A percentile compares a stretch with the other conserved stretches of the same genome.
phyloP scores from a whole-genome alignment of 441 rosid genomes.

The Aleurites moluccanus region DNA sequence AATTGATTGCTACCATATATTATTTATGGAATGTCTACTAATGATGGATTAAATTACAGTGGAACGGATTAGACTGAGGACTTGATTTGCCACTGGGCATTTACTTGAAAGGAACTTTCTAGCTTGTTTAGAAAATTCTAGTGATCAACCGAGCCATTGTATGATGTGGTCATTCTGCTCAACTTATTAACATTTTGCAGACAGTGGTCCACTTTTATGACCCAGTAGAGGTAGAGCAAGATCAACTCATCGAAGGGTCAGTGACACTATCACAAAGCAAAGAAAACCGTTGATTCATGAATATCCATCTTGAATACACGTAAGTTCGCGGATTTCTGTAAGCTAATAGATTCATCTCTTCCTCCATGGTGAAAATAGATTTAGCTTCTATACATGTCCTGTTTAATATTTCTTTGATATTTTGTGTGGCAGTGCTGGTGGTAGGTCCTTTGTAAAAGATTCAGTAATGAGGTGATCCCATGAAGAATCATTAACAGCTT shows the following conservation, averaged over 20 bases:
- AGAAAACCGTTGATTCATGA: constrained; percentile 93
- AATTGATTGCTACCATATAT: not conserved
- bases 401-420: not conserved
- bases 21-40: not conserved
- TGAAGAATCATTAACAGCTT: not conserved
- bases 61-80: not conserved
- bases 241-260: constrained; percentile 85
- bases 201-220: constrained; percentile 90
- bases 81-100: not conserved
- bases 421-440: constrained; percentile 72
- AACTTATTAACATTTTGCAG: constrained; percentile 47
- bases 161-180: not conserved
- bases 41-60: not conserved
- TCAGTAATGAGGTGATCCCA: not conserved
- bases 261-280: constrained; percentile 81
- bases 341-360: constrained; percentile 7
- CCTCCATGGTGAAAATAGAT: not conserved
- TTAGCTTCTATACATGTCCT: not conserved
- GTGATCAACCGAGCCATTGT: not conserved
- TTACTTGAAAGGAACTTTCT: not conserved
- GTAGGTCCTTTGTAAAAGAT: constrained; percentile 47
- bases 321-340: constrained; percentile 36
- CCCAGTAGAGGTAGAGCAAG: constrained; percentile 89
- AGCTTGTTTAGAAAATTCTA: not conserved
- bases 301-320: constrained; percentile 89